Evolutionary conservation across 148 eudicot species (phyloP), one percentile per base, ranked within the genome.

Genomic region (Salicornia ramosissima): DNA sequence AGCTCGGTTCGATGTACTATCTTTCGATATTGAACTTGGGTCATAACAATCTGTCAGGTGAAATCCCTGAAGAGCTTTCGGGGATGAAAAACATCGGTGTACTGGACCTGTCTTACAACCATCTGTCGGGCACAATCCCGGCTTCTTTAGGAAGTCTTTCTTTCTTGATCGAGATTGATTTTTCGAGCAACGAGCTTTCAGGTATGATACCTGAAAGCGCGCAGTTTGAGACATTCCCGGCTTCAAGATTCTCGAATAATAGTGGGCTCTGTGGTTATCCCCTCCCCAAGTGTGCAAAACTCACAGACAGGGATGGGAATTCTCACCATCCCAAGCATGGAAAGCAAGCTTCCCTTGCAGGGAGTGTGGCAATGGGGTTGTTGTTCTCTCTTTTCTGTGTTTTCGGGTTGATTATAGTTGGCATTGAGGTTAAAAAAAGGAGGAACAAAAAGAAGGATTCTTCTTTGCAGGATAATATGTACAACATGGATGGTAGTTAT

Each of bases 251-350:
- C 62, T 67, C 30, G 22, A 92, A 92, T 56, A 92, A 92, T 65
- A 74, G 96, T 0, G 92, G 92, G 0, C 88, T 92, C 6, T 92
- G 98, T 57, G 98, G 98, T 67, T 88, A 80, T 64, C 98, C 98
- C 62, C 85, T 92, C 6, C 75, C 86, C 4, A 6, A 1, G 0
- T 92, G 97, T 68, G 80, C 56, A 40, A 65, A 55, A 47, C 21
- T 31, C 78, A n/a, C n/a, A n/a, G n/a, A n/a, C n/a, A n/a, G n/a
- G 0, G 71, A 64, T 18, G 64, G 56, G 2, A 78, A 75, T 36
- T 49, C 73, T 55, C 82, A 69, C 42, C 83, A 77, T 16, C 73
- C 63, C 64, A 90, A 69, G 68, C 82, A 75, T 13, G 70, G 84
- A 7, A 82, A 68, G 66, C 81, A 87, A 79, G 88, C 90, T 6